Evolutionary conservation across 176 grass and related monocot genomes (phyloP).

Genomic region (Triticum monococcum): DNA sequence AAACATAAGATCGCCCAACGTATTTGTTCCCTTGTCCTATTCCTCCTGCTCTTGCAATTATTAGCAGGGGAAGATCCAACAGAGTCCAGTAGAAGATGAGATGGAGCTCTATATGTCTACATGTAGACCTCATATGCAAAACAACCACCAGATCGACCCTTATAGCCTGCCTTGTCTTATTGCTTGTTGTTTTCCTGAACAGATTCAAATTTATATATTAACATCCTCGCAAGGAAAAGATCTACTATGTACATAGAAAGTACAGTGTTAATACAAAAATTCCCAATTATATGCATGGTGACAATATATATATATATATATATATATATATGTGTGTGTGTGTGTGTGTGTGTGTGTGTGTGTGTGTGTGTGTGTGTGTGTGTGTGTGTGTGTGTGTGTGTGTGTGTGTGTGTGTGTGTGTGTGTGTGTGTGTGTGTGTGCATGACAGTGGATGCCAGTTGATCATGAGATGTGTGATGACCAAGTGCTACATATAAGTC

Average conservation of each 20-base stretch:
- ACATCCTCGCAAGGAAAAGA: neutral
- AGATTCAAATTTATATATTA: neutral
- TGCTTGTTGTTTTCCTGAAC: neutral
- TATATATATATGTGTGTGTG: too few species aligned
- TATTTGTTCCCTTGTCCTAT: slow-evolving; percentile 36
- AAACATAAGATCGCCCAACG: slow-evolving; percentile 35
- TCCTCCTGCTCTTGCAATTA: slow-evolving; percentile 23
- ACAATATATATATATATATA: neutral
- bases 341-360: too few species aligned
- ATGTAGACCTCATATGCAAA: slow-evolving; percentile 37
- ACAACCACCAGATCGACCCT: slow-evolving; percentile 13
- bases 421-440: too few species aligned
- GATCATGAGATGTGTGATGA: neutral
- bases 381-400: too few species aligned
- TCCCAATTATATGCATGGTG: neutral
- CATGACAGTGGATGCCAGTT: neutral
- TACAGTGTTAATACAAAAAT: neutral
- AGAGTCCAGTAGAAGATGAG: slow-evolving; percentile 37
- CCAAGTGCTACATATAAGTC: neutral
- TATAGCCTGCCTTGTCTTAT: slow-evolving; percentile 25
- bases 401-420: too few species aligned
- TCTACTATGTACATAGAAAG: neutral
- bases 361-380: too few species aligned
- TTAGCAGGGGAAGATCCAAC: slow-evolving; percentile 38
- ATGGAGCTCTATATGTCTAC: slow-evolving; percentile 5